These are phyloP conservation scores for Casaregolazyma suthepensis DNA, from an alignment of 1,139 yeast species.

Conservation along the genomic window DNA sequence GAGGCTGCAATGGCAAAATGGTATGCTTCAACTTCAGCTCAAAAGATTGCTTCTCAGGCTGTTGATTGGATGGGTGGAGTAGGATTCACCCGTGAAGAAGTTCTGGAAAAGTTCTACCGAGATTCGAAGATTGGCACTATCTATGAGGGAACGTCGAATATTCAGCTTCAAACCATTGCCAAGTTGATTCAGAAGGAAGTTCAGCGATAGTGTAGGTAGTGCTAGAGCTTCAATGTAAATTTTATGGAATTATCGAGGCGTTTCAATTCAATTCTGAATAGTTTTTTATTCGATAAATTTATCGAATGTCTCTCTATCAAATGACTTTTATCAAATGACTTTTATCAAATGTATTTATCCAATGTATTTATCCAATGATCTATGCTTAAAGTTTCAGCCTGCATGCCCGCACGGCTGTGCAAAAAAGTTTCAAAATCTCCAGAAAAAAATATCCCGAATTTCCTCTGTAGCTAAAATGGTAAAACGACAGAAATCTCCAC, in stretches of 20 bases:
- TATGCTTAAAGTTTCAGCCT: neutral
- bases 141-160: conserved; percentile 42
- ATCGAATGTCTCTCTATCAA: no score
- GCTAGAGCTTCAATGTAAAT: no score
- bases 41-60: conserved; percentile 36
- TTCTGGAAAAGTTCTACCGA: conserved; percentile 39
- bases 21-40: conserved; percentile 39
- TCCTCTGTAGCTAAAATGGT: neutral
- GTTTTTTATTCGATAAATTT: no score
- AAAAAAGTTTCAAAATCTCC: conserved; percentile 1
- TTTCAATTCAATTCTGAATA: no score
- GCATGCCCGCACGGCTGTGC: conserved; percentile 4
- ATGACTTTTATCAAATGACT: no score
- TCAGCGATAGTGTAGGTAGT: neutral
- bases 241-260: no score
- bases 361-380: neutral
- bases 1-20: conserved; percentile 44
- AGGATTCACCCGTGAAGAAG: conserved; percentile 41
- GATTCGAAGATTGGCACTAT: conserved; percentile 43
- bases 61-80: conserved; percentile 47
- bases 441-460: conserved; percentile 2
- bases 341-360: no score
- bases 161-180: conserved; percentile 41
- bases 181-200: conserved; percentile 35
- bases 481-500: conserved; percentile 6